These are phyloP conservation scores for Quercus phellos DNA, from an alignment of 331 rosid genomes.

Conservation along the genomic window DNA sequence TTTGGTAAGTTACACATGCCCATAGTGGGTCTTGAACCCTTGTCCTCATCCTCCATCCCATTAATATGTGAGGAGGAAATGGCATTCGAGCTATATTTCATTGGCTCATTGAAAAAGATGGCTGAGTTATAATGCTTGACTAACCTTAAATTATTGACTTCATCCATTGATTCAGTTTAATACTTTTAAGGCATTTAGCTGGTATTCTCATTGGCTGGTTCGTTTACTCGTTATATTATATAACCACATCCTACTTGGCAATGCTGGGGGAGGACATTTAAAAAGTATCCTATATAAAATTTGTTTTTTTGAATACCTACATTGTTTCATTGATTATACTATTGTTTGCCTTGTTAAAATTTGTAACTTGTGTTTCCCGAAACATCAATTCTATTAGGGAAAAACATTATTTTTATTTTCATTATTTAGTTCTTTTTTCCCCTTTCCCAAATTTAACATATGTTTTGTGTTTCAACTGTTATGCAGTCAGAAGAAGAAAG, in stretches of 20 bases:
- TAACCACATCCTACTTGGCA: neutral
- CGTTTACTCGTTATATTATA: neutral
- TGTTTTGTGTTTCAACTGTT: slow-evolving; percentile 8
- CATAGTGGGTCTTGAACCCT: too few relatives aligned
- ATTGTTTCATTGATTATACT: neutral
- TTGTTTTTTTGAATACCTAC: neutral
- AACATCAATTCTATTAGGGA: neutral
- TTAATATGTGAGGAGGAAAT: too few relatives aligned
- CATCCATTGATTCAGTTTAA: neutral
- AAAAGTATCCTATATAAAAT: neutral
- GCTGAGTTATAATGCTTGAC: neutral
- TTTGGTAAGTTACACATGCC: neutral
- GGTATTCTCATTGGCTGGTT: slow-evolving; percentile 1
- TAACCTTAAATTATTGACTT: neutral
- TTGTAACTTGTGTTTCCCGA: slow-evolving; percentile 1
- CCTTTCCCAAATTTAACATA: neutral
- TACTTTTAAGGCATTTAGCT: slow-evolving; percentile 4
- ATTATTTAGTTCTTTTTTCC: neutral
- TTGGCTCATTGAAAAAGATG: neutral
- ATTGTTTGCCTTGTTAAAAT: neutral
- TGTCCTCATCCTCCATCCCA: too few relatives aligned
- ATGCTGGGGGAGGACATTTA: neutral
- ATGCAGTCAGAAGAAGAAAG: slow-evolving; percentile 88
- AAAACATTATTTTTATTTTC: neutral
- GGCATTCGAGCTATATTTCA: too few relatives aligned